Evolutionary conservation across 345 rosid species (phyloP).

Genomic region (Pistacia vera): DNA sequence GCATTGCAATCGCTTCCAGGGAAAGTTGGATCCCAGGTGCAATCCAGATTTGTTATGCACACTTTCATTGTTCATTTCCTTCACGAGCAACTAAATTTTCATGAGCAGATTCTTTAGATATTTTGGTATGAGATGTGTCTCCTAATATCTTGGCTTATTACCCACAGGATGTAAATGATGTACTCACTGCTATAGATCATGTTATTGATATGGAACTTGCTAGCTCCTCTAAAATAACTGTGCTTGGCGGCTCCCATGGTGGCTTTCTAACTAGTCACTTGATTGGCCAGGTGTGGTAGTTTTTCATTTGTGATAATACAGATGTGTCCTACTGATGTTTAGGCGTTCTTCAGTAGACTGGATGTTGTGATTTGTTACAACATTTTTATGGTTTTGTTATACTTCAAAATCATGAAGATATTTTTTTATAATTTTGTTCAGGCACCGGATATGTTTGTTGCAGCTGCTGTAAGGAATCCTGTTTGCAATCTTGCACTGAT

Average conservation of each 20-base stretch:
- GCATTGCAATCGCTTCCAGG: slow-evolving; percentile 97
- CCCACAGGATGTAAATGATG: slow-evolving; percentile 83
- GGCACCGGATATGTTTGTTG: slow-evolving; percentile 87
- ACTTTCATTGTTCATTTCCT: neutral
- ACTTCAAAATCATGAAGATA: neutral
- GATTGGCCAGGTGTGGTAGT: slow-evolving; percentile 79
- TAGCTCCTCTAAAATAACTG: slow-evolving; percentile 67
- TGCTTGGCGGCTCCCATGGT: slow-evolving; percentile 93
- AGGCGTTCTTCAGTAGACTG: neutral
- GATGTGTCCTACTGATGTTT: neutral
- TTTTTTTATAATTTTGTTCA: slow-evolving; percentile 22
- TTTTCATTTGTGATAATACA: neutral
- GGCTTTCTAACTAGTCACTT: slow-evolving; percentile 90
- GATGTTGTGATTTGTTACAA: neutral
- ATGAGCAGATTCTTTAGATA: neutral
- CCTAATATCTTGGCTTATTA: slow-evolving; percentile 14
- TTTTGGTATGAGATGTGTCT: neutral
- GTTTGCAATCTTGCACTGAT: slow-evolving; percentile 77
- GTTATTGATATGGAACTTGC: slow-evolving; percentile 66
- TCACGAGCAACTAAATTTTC: neutral
- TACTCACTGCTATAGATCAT: slow-evolving; percentile 75
- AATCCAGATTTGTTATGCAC: neutral
- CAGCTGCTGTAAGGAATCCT: slow-evolving; percentile 88
- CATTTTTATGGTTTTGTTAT: neutral
- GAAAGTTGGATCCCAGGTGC: slow-evolving; percentile 86